Percentiles rank a stretch among this genome's conserved stretches.
These are phyloP conservation scores for Colletotrichum gloeosporioides DNA, from an alignment of 2,329 filamentous ascomycete species.

Conservation along the genomic window DNA sequence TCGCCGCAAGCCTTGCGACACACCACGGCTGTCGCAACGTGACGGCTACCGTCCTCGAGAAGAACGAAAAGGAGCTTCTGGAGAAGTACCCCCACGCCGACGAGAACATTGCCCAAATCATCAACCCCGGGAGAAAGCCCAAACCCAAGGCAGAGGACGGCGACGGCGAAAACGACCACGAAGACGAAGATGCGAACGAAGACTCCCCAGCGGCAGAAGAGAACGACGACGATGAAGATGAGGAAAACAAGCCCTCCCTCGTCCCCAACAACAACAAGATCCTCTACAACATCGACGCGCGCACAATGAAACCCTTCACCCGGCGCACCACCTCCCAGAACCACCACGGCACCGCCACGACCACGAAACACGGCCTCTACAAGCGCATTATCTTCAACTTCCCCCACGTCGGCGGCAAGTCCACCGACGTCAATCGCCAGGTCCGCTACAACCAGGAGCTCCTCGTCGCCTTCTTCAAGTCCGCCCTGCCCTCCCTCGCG, in stretches of 20 bases:
- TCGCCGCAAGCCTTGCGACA: slow-evolving; percentile 69
- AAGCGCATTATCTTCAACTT: slow-evolving; percentile 95
- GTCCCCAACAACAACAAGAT: slow-evolving; percentile 44
- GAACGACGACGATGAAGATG: neutral
- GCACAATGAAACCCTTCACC: slow-evolving; percentile 60
- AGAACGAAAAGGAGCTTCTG: slow-evolving; percentile 57
- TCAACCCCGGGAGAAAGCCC: neutral
- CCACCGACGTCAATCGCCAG: slow-evolving; percentile 92
- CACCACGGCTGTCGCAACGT: slow-evolving; percentile 71
- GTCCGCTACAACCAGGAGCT: slow-evolving; percentile 89
- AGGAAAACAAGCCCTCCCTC: slow-evolving; percentile 14
- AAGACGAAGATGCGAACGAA: neutral
- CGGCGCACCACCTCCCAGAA: slow-evolving; percentile 22
- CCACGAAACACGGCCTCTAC: slow-evolving; percentile 50
- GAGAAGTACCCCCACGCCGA: slow-evolving; percentile 78
- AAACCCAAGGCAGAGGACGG: neutral
- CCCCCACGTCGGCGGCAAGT: slow-evolving; percentile 91
- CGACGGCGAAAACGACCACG: neutral
- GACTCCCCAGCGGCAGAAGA: slow-evolving; percentile 20
- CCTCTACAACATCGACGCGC: slow-evolving; percentile 71
- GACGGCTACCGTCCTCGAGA: slow-evolving; percentile 74
- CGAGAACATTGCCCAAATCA: slow-evolving; percentile 61
- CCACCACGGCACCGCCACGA: slow-evolving; percentile 30
- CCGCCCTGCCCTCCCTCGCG: slow-evolving; percentile 56
- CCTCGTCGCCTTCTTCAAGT: slow-evolving; percentile 71